Percentiles rank a stretch among this genome's conserved stretches.
phyloP scores from a whole-genome alignment of 2,329 filamentous ascomycete genomes.

The Colletotrichum falcatum region DNA sequence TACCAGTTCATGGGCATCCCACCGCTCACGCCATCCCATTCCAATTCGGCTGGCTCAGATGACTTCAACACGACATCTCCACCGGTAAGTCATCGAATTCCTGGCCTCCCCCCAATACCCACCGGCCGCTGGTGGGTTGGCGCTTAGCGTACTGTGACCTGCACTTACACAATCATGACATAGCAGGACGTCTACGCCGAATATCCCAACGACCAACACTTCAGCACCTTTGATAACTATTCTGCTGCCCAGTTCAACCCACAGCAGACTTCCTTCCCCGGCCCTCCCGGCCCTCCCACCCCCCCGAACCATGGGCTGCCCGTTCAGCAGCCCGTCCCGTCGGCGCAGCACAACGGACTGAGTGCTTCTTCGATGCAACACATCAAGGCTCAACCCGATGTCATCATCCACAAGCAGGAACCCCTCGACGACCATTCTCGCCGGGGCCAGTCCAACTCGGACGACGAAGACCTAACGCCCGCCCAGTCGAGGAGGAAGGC shows the following conservation, averaged over 20 bases:
- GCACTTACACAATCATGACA: conserved; percentile 50
- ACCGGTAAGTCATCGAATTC: conserved; percentile 58
- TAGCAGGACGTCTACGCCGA: conserved; percentile 63
- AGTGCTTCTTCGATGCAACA: conserved; percentile 44
- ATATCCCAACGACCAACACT: conserved; percentile 61
- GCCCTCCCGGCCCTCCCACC: conserved; percentile 65
- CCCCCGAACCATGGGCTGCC: conserved; percentile 47
- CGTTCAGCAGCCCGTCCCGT: conserved; percentile 38
- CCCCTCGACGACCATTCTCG: conserved; percentile 51
- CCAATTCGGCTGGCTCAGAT: conserved; percentile 65
- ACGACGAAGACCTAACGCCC: conserved; percentile 67
- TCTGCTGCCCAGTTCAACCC: conserved; percentile 45
- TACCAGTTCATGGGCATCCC: conserved; percentile 67
- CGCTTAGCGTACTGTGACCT: conserved; percentile 48
- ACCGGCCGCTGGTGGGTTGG: conserved; percentile 45
- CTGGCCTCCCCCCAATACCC: conserved; percentile 44
- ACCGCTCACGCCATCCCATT: conserved; percentile 67
- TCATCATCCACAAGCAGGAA: conserved; percentile 52
- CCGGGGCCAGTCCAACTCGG: conserved; percentile 63
- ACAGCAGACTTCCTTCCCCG: conserved; percentile 52
- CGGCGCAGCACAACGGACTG: conserved; percentile 45
- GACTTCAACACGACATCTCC: conserved; percentile 67
- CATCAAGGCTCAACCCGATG: conserved; percentile 41
- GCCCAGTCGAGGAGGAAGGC: conserved; percentile 70
- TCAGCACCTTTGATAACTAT: conserved; percentile 60